These are phyloP conservation scores for Leptographium procerum DNA, from an alignment of 2,329 filamentous ascomycete species.

Conservation along the genomic window DNA sequence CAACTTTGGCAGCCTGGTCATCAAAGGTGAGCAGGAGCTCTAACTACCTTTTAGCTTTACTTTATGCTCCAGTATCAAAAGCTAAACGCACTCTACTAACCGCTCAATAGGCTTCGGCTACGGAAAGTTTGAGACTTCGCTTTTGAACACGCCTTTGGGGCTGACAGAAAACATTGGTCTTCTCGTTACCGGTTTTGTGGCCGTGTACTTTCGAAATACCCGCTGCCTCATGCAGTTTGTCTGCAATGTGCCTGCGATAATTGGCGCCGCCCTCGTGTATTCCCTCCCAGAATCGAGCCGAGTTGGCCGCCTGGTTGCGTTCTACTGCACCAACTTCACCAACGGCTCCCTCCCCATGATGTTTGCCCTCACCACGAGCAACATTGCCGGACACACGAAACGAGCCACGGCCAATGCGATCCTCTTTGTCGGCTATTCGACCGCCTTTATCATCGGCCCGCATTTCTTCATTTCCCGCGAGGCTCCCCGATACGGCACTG, in stretches of 20 bases:
- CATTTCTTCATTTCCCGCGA: slow-evolving; percentile 8
- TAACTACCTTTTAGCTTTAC: too few species aligned
- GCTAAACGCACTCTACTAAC: not conserved
- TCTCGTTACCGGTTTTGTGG: slow-evolving; percentile 37
- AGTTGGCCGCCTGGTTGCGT: slow-evolving; percentile 37
- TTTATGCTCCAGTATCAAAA: too few species aligned
- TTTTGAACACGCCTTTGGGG: slow-evolving; percentile 52
- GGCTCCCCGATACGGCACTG: slow-evolving; percentile 3
- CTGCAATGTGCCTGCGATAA: slow-evolving; percentile 9
- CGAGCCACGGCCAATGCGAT: slow-evolving; percentile 44
- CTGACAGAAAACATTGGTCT: slow-evolving; percentile 49
- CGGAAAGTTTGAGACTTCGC: slow-evolving; percentile 40
- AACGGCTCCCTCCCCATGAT: slow-evolving; percentile 41
- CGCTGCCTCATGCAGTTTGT: slow-evolving; percentile 26
- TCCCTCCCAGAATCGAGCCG: slow-evolving; percentile 31
- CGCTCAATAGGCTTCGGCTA: slow-evolving; percentile 35
- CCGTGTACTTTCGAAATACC: slow-evolving; percentile 27
- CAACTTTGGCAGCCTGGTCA: slow-evolving; percentile 4
- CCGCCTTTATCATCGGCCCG: slow-evolving; percentile 7
- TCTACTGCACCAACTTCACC: slow-evolving; percentile 36
- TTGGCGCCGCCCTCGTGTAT: slow-evolving; percentile 32
- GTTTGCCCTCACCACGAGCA: slow-evolving; percentile 49
- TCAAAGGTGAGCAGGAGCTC: not conserved
- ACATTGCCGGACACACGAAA: slow-evolving; percentile 59
- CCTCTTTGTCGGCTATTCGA: slow-evolving; percentile 25